These are phyloP conservation scores for Alternaria angustiovoidea DNA, from an alignment of 2,329 filamentous ascomycete species.

Conservation along the genomic window DNA sequence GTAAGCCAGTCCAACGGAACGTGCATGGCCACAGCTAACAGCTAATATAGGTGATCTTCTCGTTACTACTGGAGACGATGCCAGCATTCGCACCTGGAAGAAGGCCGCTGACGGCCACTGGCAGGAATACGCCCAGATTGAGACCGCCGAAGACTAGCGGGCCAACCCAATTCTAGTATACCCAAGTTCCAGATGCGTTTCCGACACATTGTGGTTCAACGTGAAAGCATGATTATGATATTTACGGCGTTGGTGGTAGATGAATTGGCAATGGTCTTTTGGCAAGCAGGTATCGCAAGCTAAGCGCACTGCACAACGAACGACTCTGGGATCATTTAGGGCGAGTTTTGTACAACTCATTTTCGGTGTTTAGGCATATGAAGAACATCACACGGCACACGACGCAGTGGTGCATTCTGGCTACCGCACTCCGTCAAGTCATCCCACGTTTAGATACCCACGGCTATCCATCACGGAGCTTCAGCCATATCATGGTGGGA, in stretches of 20 bases:
- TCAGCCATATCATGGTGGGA: conserved; percentile 14
- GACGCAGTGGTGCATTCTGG: conserved; percentile 15
- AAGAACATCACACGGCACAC: neutral
- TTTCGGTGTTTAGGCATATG: conserved; percentile 24
- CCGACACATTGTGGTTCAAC: neutral
- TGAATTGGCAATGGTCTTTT: neutral
- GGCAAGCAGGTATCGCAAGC: neutral
- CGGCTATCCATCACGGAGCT: conserved; percentile 8
- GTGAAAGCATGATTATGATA: neutral
- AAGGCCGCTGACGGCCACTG: conserved; percentile 58
- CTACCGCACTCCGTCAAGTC: conserved; percentile 25
- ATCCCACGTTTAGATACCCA: conserved; percentile 39
- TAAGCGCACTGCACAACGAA: neutral
- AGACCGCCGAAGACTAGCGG: conserved; percentile 46
- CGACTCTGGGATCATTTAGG: neutral
- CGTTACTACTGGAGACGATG: conserved; percentile 79
- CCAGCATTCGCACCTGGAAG: conserved; percentile 62
- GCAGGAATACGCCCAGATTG: conserved; percentile 59
- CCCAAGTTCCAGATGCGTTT: neutral
- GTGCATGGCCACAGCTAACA: conserved; percentile 31
- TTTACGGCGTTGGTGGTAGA: conserved; percentile 10
- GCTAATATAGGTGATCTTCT: conserved; percentile 71
- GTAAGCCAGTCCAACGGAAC: conserved; percentile 34
- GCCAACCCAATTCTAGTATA: neutral
- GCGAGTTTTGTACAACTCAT: neutral